These are phyloP conservation scores for Ophiocytium majus DNA, from an alignment of 352 stramenopile species.

Conservation along the genomic window DNA sequence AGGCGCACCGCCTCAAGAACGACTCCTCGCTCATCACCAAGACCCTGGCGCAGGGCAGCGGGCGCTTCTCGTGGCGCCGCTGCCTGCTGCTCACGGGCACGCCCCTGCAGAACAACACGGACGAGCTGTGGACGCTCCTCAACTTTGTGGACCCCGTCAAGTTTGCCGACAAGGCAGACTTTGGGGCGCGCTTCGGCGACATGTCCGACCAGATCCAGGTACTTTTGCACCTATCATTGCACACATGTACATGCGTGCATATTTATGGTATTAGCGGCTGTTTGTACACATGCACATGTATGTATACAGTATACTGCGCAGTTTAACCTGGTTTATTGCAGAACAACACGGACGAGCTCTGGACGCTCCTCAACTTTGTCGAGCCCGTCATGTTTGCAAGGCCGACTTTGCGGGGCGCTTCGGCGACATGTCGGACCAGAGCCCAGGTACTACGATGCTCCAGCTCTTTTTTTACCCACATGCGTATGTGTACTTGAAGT, in stretches of 20 bases:
- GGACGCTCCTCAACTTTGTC: slow-evolving; percentile 98
- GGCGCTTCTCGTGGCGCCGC: slow-evolving; percentile 61
- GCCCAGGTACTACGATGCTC: no score
- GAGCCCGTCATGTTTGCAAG: slow-evolving; percentile 89
- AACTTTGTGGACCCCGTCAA: slow-evolving; percentile 98
- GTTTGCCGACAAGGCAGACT: slow-evolving; percentile 92
- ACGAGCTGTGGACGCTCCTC: slow-evolving; percentile 98
- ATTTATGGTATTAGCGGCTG: no score
- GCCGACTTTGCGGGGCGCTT: slow-evolving; percentile 77
- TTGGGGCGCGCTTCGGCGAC: slow-evolving; percentile 59
- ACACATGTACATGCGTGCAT: not conserved
- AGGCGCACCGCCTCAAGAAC: slow-evolving; percentile 99
- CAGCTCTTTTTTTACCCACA: no score
- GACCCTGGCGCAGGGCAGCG: slow-evolving; percentile 12
- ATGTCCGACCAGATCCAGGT: slow-evolving; percentile 21
- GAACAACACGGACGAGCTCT: slow-evolving; percentile 97
- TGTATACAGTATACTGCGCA: no score
- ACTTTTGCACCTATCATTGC: no score
- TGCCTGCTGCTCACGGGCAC: slow-evolving; percentile 89
- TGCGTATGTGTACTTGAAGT: no score
- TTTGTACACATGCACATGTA: no score
- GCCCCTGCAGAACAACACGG: slow-evolving; percentile 90
- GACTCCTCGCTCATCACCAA: slow-evolving; percentile 36
- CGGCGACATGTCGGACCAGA: slow-evolving; percentile 12
- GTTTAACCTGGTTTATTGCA: no score